Conservation (phyloP, 345 rosid species). For the Trapa bicornis region DNA sequence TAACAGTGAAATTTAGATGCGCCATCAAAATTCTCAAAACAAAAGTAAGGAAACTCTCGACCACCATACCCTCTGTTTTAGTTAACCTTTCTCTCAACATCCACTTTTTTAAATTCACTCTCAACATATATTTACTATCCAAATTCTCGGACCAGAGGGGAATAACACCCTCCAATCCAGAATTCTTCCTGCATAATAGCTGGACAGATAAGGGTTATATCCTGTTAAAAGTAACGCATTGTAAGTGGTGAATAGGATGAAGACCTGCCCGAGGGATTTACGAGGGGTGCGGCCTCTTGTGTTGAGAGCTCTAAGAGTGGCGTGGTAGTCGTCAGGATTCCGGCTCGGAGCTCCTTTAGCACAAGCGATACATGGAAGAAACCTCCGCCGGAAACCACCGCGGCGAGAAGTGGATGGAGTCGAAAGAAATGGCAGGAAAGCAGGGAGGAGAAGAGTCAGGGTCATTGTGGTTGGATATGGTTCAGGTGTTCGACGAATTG, state of each 20-base stretch:
- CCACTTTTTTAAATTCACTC: too few species aligned
- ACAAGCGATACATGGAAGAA: constrained; percentile 17
- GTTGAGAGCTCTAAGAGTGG: constrained; percentile 75
- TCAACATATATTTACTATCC: too few species aligned
- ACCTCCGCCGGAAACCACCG: constrained; percentile 8
- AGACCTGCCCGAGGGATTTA: constrained; percentile 89
- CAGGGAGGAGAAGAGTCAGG: constrained; percentile 2
- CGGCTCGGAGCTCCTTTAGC: constrained; percentile 11
- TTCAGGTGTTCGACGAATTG: constrained; percentile 11
- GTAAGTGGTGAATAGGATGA: background rate
- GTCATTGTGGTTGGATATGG: background rate
- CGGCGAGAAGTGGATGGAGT: background rate
- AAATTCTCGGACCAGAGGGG: too few species aligned
- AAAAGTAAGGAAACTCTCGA: background rate
- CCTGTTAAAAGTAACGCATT: too few species aligned
- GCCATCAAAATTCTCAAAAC: background rate
- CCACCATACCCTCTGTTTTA: too few species aligned
- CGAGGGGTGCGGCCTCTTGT: constrained; percentile 74
- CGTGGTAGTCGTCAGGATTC: constrained; percentile 69
- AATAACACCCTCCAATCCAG: too few species aligned
- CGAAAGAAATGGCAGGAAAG: constrained; percentile 3
- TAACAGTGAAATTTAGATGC: background rate
- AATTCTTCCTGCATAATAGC: too few species aligned
- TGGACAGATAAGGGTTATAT: too few species aligned
- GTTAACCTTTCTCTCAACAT: too few species aligned